Evolutionary conservation across 129 eudicot species (phyloP).

Genomic region (Chrysanthemum lavandulifolium): DNA sequence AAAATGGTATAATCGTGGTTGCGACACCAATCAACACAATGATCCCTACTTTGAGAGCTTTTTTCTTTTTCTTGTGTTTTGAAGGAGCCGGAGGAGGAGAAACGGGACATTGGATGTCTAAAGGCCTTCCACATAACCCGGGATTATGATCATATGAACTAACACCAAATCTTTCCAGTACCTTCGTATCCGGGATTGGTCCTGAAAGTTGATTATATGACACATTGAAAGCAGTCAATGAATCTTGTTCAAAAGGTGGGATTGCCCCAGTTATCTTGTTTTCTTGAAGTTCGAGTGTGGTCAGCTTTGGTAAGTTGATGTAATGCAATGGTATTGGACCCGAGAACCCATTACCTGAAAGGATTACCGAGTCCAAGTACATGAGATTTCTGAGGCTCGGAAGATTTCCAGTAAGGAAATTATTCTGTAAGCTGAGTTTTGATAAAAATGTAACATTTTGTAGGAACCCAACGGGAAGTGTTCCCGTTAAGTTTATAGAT

Average conservation of each 20-base stretch:
- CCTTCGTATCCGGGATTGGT: slow-evolving; percentile 51
- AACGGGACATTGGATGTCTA: slow-evolving; percentile 41
- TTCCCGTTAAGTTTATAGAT: slow-evolving; percentile 43
- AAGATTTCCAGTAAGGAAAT: slow-evolving; percentile 52
- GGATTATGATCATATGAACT: slow-evolving; percentile 56
- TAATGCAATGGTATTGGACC: slow-evolving; percentile 52
- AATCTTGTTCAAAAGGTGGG: slow-evolving; percentile 59
- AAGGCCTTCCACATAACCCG: slow-evolving; percentile 50
- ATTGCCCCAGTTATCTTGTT: slow-evolving; percentile 49
- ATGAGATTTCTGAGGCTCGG: slow-evolving; percentile 49
- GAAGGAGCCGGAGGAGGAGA: slow-evolving; percentile 22
- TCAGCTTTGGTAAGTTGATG: slow-evolving; percentile 39
- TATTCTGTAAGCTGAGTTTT: slow-evolving; percentile 53
- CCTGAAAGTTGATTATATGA: slow-evolving; percentile 63
- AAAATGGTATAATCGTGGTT: slow-evolving; percentile 40
- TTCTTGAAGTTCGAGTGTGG: slow-evolving; percentile 50
- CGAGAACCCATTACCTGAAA: slow-evolving; percentile 53
- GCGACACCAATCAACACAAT: slow-evolving; percentile 53
- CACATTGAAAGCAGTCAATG: slow-evolving; percentile 52
- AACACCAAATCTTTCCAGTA: slow-evolving; percentile 34
- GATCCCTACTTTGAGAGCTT: slow-evolving; percentile 42
- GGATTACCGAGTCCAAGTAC: slow-evolving; percentile 35
- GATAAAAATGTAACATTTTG: slow-evolving; percentile 52
- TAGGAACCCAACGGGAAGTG: slow-evolving; percentile 44
- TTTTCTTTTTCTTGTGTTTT: slow-evolving; percentile 22